Conservation (phyloP, 176 grass and related monocot genomes). For the Hyparrhenia diplandra region DNA sequence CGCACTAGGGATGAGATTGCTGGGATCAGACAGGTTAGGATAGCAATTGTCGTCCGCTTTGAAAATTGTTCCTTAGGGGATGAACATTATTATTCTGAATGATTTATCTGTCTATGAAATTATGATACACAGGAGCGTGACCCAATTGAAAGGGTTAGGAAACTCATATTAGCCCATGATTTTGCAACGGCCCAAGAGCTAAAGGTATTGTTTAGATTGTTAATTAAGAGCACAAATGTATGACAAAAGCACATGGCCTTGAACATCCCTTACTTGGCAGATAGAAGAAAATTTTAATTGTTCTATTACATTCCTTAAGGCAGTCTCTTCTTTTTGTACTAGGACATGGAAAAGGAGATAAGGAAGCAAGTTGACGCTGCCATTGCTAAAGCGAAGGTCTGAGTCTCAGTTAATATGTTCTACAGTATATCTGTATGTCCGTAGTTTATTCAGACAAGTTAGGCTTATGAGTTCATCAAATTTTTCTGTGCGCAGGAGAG, state of each 20-base stretch:
- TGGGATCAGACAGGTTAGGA: conserved; percentile 66
- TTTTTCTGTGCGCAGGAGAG: conserved; percentile 47
- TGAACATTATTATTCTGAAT: neutral
- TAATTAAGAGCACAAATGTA: neutral
- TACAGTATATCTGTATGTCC: neutral
- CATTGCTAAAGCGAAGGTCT: conserved; percentile 83
- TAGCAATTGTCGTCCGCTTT: neutral
- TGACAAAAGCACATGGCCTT: neutral
- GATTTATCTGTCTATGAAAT: neutral
- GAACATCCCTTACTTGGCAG: neutral
- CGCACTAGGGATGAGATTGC: conserved; percentile 73
- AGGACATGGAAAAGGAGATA: conserved; percentile 81
- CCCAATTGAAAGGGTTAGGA: conserved; percentile 78
- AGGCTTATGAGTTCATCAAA: conserved; percentile 12
- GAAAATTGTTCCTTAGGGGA: neutral
- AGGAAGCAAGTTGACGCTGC: conserved; percentile 82
- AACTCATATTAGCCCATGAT: conserved; percentile 73
- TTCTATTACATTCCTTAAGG: neutral
- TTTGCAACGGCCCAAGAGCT: conserved; percentile 62
- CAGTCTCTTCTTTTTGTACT: neutral
- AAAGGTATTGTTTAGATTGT: conserved; percentile 52
- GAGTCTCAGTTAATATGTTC: neutral
- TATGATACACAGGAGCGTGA: conserved; percentile 64
- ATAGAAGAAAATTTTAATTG: neutral
- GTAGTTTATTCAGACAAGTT: neutral